These are phyloP conservation scores for Solanum boliviense DNA, from an alignment of 257 asterid species.

Conservation along the genomic window DNA sequence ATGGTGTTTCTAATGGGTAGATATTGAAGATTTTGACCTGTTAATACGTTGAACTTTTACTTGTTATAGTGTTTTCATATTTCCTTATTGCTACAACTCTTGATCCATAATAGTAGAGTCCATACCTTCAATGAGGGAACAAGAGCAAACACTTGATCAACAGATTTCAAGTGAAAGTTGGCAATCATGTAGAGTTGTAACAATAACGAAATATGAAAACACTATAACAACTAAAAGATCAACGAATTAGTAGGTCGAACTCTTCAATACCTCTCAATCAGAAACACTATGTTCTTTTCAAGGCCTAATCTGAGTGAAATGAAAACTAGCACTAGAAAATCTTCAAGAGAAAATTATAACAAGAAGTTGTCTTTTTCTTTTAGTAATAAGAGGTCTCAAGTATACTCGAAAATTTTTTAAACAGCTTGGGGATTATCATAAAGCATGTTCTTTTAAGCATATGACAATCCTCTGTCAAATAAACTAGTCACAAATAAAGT, in stretches of 20 bases:
- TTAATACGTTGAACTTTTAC: too few species aligned
- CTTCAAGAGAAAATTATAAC: neutral
- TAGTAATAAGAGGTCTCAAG: conserved; percentile 4
- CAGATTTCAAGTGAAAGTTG: conserved; percentile 56
- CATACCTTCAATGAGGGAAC: conserved; percentile 69
- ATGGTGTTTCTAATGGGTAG: too few species aligned
- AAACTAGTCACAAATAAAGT: too few species aligned
- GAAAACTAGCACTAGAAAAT: neutral
- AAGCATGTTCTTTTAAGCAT: conserved; percentile 3
- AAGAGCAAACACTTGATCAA: conserved; percentile 74
- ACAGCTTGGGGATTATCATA: conserved; percentile 34
- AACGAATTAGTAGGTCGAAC: neutral
- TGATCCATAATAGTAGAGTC: neutral
- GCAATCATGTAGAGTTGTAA: conserved; percentile 45
- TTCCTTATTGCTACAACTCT: too few species aligned
- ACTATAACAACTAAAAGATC: neutral
- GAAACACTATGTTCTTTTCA: conserved; percentile 54
- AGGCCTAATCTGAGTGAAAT: conserved; percentile 42
- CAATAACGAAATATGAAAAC: conserved; percentile 1
- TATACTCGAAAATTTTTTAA: conserved; percentile 63
- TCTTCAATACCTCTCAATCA: conserved; percentile 54
- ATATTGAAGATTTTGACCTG: too few species aligned
- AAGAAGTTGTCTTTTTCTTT: neutral
- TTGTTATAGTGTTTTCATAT: too few species aligned
- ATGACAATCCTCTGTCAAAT: too few species aligned